phyloP scores from a whole-genome alignment of 768 basidiomycete species.

The Leccinum olivaceopallidum region DNA sequence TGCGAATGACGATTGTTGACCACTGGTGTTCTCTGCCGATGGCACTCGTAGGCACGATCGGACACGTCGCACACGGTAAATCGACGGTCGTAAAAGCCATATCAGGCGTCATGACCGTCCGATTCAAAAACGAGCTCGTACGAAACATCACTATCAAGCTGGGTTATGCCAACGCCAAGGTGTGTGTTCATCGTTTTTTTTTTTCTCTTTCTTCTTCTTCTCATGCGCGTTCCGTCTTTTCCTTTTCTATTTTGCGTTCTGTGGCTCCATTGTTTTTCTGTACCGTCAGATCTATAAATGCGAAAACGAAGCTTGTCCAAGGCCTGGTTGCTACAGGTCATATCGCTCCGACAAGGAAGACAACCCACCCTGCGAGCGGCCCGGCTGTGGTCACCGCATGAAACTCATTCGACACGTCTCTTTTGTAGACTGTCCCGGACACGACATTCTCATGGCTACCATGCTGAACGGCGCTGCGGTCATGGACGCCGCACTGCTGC shows the following conservation, averaged over 20 bases:
- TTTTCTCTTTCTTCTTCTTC: neutral
- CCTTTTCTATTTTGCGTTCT: neutral
- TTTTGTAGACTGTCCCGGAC: conserved; percentile 96
- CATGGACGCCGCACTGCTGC: conserved; percentile 97
- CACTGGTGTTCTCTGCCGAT: conserved; percentile 2
- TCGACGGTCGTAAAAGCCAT: conserved; percentile 98
- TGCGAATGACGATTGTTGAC: neutral
- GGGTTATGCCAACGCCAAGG: conserved; percentile 99
- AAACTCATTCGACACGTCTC: conserved; percentile 82
- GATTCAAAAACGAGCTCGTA: conserved; percentile 99
- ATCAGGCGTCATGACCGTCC: conserved; percentile 96
- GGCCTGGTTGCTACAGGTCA: conserved; percentile 60
- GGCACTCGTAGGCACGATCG: conserved; percentile 79
- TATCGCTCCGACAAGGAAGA: conserved; percentile 95
- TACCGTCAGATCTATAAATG: conserved; percentile 91
- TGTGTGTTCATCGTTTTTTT: conserved; percentile 37
- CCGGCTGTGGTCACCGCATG: conserved; percentile 89
- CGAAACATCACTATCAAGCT: conserved; percentile 91
- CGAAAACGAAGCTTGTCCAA: conserved; percentile 87
- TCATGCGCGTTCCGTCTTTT: neutral
- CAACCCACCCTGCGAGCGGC: conserved; percentile 88
- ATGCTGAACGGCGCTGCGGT: conserved; percentile 99
- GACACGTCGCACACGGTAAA: conserved; percentile 98
- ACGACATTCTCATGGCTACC: conserved; percentile 98
- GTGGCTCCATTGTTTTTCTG: neutral